phyloP scores from a whole-genome alignment of 1,284 basidiomycete species.

The Trametes hirsuta region DNA sequence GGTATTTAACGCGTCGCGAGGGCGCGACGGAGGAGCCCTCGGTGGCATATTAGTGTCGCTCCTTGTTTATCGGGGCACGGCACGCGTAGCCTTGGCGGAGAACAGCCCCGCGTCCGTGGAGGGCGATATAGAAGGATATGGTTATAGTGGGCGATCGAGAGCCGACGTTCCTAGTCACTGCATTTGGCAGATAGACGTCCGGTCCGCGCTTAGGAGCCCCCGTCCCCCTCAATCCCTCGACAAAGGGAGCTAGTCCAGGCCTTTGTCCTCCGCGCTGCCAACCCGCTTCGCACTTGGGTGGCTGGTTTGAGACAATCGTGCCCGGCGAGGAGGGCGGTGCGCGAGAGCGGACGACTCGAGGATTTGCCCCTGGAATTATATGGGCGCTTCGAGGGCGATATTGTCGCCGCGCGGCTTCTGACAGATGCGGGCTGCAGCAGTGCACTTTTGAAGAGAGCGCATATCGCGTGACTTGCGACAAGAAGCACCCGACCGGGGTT shows the following conservation, averaged over 20 bases:
- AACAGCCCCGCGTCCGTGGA: conserved; percentile 10
- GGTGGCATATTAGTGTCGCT: conserved; percentile 11
- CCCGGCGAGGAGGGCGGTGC: not conserved
- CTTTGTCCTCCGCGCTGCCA: not conserved
- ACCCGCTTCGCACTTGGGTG: not conserved
- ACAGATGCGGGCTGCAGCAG: not conserved
- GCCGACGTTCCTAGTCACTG: conserved; percentile 10
- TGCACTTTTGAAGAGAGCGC: not conserved
- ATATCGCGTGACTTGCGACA: not conserved
- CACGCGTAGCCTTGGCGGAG: not conserved
- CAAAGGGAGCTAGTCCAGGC: not conserved
- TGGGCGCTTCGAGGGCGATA: not conserved
- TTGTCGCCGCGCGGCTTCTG: not conserved
- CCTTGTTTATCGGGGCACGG: conserved; percentile 14
- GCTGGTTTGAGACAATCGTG: not conserved
- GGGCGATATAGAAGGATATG: conserved; percentile 1
- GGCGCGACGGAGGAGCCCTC: not conserved
- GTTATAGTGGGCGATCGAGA: conserved; percentile 13
- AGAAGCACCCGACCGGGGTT: not conserved
- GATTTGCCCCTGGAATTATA: not conserved
- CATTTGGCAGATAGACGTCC: conserved; percentile 8
- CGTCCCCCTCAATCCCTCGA: not conserved
- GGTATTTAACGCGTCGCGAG: conserved; percentile 9
- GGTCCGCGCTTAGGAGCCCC: not conserved
- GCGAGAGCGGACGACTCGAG: not conserved